These are phyloP conservation scores for Flaveria linearis DNA, from an alignment of 129 eudicot genomes.

Conservation along the genomic window DNA sequence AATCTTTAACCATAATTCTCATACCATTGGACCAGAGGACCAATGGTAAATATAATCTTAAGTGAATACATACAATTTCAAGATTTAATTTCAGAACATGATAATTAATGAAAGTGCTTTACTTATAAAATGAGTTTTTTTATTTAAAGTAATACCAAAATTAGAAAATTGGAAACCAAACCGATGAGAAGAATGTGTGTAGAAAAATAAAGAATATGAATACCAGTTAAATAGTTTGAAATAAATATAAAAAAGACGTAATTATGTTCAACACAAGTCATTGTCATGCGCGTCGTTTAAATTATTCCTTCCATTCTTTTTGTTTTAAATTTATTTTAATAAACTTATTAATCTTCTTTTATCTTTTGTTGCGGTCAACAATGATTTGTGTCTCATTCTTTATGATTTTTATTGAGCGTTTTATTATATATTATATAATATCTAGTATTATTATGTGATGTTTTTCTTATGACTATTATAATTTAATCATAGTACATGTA, in stretches of 20 bases:
- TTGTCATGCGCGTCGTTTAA: slow-evolving; percentile 25
- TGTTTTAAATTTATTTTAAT: slow-evolving; percentile 5
- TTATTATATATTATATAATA: neutral
- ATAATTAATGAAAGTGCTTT: too few relatives aligned
- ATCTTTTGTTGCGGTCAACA: neutral
- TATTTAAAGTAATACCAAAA: neutral
- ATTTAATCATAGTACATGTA: too few relatives aligned
- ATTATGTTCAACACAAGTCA: slow-evolving; percentile 35
- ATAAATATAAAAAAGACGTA: slow-evolving; percentile 24
- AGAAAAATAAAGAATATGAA: slow-evolving; percentile 15
- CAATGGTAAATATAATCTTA: too few relatives aligned
- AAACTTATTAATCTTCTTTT: neutral
- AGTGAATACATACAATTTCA: too few relatives aligned
- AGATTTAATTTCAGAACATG: too few relatives aligned
- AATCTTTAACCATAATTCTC: too few relatives aligned
- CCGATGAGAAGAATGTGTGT: neutral
- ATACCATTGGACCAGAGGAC: too few relatives aligned
- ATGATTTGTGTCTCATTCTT: neutral
- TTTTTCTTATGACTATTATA: neutral
- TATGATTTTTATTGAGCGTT: neutral
- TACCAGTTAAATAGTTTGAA: slow-evolving; percentile 24
- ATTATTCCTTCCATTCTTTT: slow-evolving; percentile 15
- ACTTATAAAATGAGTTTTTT: too few relatives aligned
- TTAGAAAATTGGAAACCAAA: neutral
- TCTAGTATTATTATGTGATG: neutral